Evolutionary conservation across 345 rosid genomes (phyloP), one percentile per base, ranked within the genome.

Genomic region (Boechera divaricarpa): DNA sequence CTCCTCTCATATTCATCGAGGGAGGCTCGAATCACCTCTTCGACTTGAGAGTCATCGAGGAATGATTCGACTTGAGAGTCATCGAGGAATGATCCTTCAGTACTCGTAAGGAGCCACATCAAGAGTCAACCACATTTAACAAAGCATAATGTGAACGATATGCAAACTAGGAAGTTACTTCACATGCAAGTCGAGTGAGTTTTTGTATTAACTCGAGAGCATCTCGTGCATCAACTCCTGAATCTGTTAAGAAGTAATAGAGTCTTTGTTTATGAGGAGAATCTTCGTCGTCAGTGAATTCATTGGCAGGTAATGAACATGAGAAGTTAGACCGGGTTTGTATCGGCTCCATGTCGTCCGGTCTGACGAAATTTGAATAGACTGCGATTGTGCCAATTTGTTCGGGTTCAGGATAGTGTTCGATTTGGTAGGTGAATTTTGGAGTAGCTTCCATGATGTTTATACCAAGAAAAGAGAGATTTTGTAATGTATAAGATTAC

Each of bases 111-210:
- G 66, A 35, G 48, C 21, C n/a, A 56, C 10, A 26, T 44, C 8
- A 65, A 74, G 38, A 29, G 49, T 65, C 47, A 56, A 29, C 65
- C 49, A 56, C 28, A 74, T 6, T 6, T 56, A 53, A 44, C 66
- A 74, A 45, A 10, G 64, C 64, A 47, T 55, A 64, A 13, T n/a
- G 36, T 64, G 72, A 0, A 45, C 28, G 3, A 26, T 65, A 65
- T 13, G 3, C 38, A 65, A 33, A 12, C 5, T 59, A 74, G 1
- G 72, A 32, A 55, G 57, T 65, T 44, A 55, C 10, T 13, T 24
- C 2, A 26, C 21, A 3, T 3, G 72, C 72, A 44, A 45, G 21
- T 74, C 1, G 12, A 33, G 48, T 7, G 3, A 74, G 36, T 38
- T 9, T 10, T 65, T 5, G 8, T 29, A 74, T 42, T 55, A 56